Base-by-base conservation (phyloP, 2,329 filamentous ascomycete species). In the Monilinia aucupariae region DNA sequence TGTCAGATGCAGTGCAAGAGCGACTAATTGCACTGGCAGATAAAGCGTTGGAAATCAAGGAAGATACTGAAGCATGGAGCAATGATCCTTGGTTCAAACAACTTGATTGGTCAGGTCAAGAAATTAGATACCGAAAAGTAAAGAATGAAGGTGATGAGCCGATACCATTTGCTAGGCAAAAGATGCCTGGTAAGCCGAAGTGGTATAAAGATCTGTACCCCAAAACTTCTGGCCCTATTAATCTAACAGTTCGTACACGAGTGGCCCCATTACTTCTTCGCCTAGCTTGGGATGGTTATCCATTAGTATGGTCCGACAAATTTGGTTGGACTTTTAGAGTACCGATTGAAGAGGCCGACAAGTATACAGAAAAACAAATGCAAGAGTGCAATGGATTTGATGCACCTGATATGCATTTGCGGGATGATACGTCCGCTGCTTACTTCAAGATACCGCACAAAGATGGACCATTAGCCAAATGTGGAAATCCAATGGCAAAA, bases 381-480 rank as follows among this genome's bases (percentile, higher is more conserved):
- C 80, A 85, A 20, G 78, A 83, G 64, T 92, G 92, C 70, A 85
- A 90, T 67, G 90, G 96, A 80, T 77, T 81, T 8, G 88, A 92
- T 59, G 92, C 96, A 69, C 81, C 87, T 58, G 86, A 89, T 37
- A 71, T 80, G 22, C 72, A 72, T 68, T 77, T 97, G 27, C 82
- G 85, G 39, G 82, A 89, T 65, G 92, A 97, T 72, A 74, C 68
- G 5, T 74, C 78, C 2, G 81, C 89, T 66, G 76, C 81, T 7
- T 99, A 96, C 75, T 96, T 93, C 78, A 99, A 97, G 74, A 81
- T 99, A 5, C 94, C 96, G 0, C 94, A 99, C 76, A 97, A 97
- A 71, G 92, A 97, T 74, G 94, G 94, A 0, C 92, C 92, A 0
- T 82, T 85, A 25, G 87, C 93, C 17, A 83, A 94, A 63, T 97